Base-by-base conservation (phyloP, 2,329 filamentous ascomycete species). In the Aspergillus chevalieri region DNA sequence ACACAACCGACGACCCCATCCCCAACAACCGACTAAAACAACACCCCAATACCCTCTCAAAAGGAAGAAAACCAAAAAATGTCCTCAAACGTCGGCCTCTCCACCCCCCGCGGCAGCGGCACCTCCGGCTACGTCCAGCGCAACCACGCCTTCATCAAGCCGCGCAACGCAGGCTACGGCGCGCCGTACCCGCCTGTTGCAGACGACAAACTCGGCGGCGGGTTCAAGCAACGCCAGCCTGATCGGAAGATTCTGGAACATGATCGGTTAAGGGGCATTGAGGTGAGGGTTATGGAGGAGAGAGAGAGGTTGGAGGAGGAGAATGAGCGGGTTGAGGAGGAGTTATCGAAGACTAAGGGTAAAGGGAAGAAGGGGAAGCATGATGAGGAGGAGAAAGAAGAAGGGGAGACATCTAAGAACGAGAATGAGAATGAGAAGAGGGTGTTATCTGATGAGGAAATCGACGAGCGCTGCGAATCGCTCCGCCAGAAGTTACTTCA, bases 111-210 rank as follows among this genome's bases (percentile, higher is more conserved):
- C 64, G 93, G 93, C 59, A 95, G 88, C 66, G 93, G 93, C 44
- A 98, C 93, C 50, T 97, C 92, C 1, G 93, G 93, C 66, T 97
- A 97, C 69, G 92, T 98, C 49, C 92, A 97, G 73, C 89, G 90
- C 70, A 98, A 97, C 75, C 83, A 90, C 33, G 93, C 93, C 15
- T 85, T 92, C 66, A 83, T 96, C 60, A 84, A 81, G 65, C 90
- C 88, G 26, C 90, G 92, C 72, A 89, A 95, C 73, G 54, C 64
- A 22, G 71, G 69, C 44, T 81, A 83, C 61, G 79, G 77, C 51
- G 84, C 84, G 15, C 91, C 90, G 0, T 95, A 95, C 70, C 81
- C 84, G 17, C 64, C 68, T 1, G 51, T 63, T 2, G 57, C 61
- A 3, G 34, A n/a, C 9, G 30, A 33, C 30, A 33, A 14, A 10